Evolutionary conservation across 2,329 filamentous ascomycete genomes (phyloP).

Genomic region (Botrytis paeoniae): DNA sequence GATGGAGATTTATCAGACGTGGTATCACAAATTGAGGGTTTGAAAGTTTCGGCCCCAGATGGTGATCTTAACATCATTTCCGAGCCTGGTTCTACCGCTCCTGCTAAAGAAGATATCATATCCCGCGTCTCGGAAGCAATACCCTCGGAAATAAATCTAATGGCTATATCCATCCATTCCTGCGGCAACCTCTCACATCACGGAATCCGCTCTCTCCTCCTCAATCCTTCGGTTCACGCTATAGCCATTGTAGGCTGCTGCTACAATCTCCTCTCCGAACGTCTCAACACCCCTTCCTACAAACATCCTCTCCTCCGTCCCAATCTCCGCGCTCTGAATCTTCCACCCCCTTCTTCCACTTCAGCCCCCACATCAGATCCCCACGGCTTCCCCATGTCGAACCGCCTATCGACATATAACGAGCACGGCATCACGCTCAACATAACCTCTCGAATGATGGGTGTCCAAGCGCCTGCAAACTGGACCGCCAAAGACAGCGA

Average conservation of each 20-base stretch:
- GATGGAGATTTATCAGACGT: conserved; percentile 69
- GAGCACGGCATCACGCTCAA: conserved; percentile 73
- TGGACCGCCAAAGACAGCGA: conserved; percentile 82
- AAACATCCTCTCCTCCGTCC: conserved; percentile 77
- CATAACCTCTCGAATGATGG: conserved; percentile 97
- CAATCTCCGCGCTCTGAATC: conserved; percentile 63
- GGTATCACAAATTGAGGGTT: conserved; percentile 57
- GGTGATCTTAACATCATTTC: conserved; percentile 5
- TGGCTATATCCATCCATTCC: conserved; percentile 94
- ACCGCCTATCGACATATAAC: conserved; percentile 58
- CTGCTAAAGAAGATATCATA: neutral
- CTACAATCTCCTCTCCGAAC: conserved; percentile 93
- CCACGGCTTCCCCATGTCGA: conserved; percentile 91
- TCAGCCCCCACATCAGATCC: conserved; percentile 61
- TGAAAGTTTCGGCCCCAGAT: conserved; percentile 32
- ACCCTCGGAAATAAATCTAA: conserved; percentile 47
- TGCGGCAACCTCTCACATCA: conserved; percentile 98
- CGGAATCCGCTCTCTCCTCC: conserved; percentile 77
- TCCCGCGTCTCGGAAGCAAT: neutral
- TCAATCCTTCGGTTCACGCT: conserved; percentile 82
- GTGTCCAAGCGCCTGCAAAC: conserved; percentile 90
- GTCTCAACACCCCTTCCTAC: conserved; percentile 80
- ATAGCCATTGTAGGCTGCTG: conserved; percentile 97
- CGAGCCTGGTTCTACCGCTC: neutral
- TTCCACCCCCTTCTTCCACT: conserved; percentile 60